Evolutionary conservation across 108 stramenopile species (phyloP), one percentile per base, ranked within the genome.

Genomic region (Epithemia pelagica): DNA sequence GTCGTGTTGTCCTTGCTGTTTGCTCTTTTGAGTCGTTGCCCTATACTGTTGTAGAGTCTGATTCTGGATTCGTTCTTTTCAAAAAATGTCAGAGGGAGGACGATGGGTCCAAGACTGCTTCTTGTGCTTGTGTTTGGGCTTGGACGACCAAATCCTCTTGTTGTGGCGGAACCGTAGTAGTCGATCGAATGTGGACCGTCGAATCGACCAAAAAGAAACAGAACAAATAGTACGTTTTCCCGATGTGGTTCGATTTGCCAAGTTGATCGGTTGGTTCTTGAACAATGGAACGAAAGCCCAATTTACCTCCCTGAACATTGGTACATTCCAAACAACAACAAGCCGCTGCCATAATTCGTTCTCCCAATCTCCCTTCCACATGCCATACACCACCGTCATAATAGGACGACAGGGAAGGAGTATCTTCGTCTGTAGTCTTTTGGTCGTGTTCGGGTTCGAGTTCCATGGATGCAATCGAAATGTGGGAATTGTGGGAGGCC

Each of bases 161-260:
- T 31, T 61, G 61, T 31, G 61, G 61, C 30, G 61, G 61, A 7
- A 61, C 61, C 7, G 61, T 61, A 8, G 61, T 27, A 10, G 61
- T 61, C 29, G 61, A 61, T 26, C 61, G 61, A 7, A 61, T 29
- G 15, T 27, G 61, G 3, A 61, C 24, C 21, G 61, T 61, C 7
- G 61, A 27, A 31, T 61, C 61, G 26, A 61, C 61, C 21, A 61
- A 31, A 26, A 61, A 61, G 30, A 61, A 61, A 27, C 61, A 61
- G 21, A 3, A 28, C n/a, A n/a, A n/a, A 61, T 61, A 27, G 30
- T 28, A 2, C 61, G 61, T 31, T 61, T 61, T 28, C 61, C 61
- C n/a, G 20, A 10, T 21, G 18, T 3, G n/a, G 27, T n/a, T 3
- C 21, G 3, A 26, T 61, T 27, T 5, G 26, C 30, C 29, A 61